Percentiles rank a stretch among this genome's conserved stretches.
Evolutionary conservation across 495 filamentous ascomycete species (phyloP).

Genomic region (Hyaloscypha variabilis): DNA sequence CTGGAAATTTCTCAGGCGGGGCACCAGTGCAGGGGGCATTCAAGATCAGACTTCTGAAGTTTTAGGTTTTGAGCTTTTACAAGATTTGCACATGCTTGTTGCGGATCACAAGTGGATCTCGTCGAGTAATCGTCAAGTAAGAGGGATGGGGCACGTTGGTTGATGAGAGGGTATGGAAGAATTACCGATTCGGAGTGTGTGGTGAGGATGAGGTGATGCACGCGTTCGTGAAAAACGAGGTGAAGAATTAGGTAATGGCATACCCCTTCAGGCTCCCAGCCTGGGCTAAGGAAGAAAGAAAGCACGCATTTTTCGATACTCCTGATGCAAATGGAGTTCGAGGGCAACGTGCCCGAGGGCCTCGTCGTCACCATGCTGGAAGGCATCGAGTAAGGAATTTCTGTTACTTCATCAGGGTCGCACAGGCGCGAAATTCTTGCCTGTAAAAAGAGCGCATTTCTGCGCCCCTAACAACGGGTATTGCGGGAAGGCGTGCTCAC

Average conservation of each 20-base stretch:
- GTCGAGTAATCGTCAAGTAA: constrained; percentile 24
- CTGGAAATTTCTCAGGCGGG: neutral
- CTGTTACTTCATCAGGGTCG: constrained; percentile 17
- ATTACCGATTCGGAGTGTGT: neutral
- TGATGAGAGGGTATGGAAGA: neutral
- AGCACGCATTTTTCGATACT: neutral
- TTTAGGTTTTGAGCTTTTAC: neutral
- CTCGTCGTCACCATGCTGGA: neutral
- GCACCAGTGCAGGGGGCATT: neutral
- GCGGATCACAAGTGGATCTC: constrained; percentile 12
- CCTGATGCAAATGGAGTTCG: neutral
- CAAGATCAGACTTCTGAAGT: neutral
- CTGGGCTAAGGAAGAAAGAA: neutral
- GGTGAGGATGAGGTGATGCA: constrained; percentile 2
- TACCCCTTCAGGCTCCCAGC: neutral
- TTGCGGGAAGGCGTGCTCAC: constrained; percentile 5
- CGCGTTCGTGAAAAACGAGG: neutral
- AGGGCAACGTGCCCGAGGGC: neutral
- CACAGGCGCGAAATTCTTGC: neutral
- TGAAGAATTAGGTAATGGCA: constrained; percentile 1
- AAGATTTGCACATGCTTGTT: neutral
- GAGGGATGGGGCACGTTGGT: neutral
- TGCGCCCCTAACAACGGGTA: neutral
- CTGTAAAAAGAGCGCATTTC: neutral
- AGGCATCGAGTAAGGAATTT: constrained; percentile 16